phyloP scores from a whole-genome alignment of 305 asterid species.

The Fraxinus paxiana region DNA sequence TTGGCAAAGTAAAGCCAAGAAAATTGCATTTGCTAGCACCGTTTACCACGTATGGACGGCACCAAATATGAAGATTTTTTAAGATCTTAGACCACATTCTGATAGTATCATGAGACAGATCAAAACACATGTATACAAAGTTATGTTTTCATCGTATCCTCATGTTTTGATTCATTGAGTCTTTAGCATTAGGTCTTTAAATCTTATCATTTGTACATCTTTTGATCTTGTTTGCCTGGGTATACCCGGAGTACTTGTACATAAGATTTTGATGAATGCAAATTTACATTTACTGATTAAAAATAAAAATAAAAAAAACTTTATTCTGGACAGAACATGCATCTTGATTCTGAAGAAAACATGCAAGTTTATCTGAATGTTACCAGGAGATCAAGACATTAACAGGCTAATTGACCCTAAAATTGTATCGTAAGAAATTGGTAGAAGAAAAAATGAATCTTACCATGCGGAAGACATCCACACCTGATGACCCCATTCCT shows the following conservation, averaged over 20 bases:
- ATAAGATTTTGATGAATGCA: background rate
- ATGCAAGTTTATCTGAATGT: background rate
- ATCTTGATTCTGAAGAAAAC: background rate
- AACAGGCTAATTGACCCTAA: background rate
- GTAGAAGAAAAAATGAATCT: background rate
- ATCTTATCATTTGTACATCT: background rate
- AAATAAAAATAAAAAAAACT: background rate
- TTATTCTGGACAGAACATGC: background rate
- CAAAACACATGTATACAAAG: background rate
- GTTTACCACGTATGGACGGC: background rate
- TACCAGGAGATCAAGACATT: background rate
- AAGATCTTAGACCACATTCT: background rate
- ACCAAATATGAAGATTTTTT: background rate
- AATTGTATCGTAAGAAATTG: background rate
- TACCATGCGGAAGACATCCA: constrained; percentile 89
- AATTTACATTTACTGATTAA: background rate
- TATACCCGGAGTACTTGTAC: background rate
- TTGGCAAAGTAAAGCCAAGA: background rate
- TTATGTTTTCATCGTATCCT: background rate
- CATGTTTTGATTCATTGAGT: background rate
- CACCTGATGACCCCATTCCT: constrained; percentile 78
- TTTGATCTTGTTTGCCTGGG: background rate
- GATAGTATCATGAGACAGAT: background rate
- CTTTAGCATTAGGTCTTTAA: background rate
- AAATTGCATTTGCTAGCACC: background rate